Percentiles rank a stretch among this genome's conserved stretches.
Evolutionary conservation across 2,329 filamentous ascomycete species (phyloP).

Genomic region (Sporothrix brasiliensis): DNA sequence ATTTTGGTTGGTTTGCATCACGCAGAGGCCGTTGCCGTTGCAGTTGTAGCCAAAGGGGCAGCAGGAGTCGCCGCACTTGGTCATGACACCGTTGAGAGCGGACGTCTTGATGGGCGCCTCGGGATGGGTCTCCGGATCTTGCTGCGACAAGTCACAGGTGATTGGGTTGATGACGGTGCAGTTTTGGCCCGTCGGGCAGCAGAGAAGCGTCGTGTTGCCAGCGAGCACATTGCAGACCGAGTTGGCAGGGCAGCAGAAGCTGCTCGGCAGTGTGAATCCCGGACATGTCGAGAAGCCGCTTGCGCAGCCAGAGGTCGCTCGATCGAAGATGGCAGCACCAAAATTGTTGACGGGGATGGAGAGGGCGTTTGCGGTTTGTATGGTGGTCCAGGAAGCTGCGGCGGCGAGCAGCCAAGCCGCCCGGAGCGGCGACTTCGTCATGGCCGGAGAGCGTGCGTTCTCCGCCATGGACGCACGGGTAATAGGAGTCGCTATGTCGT

Average conservation of each 20-base stretch:
- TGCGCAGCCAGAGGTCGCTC: conserved; percentile 25
- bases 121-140: conserved; percentile 62
- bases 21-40: conserved; percentile 53
- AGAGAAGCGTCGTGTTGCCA: conserved; percentile 67
- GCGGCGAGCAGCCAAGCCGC: conserved; percentile 45
- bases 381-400: conserved; percentile 39
- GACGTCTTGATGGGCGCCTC: conserved; percentile 67
- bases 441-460: conserved; percentile 17
- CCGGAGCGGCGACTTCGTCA: conserved; percentile 38
- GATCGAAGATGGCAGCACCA: conserved; percentile 18
- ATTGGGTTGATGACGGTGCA: conserved; percentile 67
- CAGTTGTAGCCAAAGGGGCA: conserved; percentile 76
- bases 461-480: conserved; percentile 5
- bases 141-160: conserved; percentile 64
- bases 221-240: conserved; percentile 64
- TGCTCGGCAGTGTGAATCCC: conserved; percentile 55
- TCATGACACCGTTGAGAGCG: conserved; percentile 59
- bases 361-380: conserved; percentile 41
- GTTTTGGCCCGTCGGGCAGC: conserved; percentile 63
- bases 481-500: neutral
- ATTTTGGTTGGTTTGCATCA: conserved; percentile 56
- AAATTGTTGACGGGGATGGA: conserved; percentile 39
- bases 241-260: conserved; percentile 66
- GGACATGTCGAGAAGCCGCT: conserved; percentile 57
- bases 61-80: conserved; percentile 63